Percentiles rank a stretch among this genome's conserved stretches.
These are phyloP conservation scores for Aspergillus flavus DNA, from an alignment of 2,329 filamentous ascomycete genomes.

Conservation along the genomic window DNA sequence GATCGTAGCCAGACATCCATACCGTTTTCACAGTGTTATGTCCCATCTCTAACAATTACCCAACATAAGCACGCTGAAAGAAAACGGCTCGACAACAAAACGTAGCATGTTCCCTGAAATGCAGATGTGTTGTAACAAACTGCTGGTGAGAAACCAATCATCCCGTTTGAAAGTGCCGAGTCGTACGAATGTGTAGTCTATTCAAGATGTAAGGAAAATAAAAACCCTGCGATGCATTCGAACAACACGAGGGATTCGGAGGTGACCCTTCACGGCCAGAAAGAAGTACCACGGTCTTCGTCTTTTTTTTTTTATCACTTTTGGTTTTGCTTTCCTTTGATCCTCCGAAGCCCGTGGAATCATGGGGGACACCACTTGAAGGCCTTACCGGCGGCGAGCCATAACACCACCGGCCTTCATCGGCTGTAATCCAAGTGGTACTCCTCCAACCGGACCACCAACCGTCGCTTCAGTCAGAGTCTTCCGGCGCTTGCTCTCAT, in stretches of 20 bases:
- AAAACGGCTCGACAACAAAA: neutral
- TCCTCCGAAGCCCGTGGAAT: slow-evolving; percentile 2
- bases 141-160: neutral
- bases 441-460: slow-evolving; percentile 47
- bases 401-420: slow-evolving; percentile 47
- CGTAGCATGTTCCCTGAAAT: neutral
- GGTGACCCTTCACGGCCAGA: neutral
- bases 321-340: neutral
- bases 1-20: slow-evolving; percentile 10
- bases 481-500: slow-evolving; percentile 76
- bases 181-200: slow-evolving; percentile 20
- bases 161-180: slow-evolving; percentile 2
- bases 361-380: neutral
- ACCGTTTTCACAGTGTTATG: neutral
- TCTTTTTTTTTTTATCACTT: slow-evolving; percentile 3
- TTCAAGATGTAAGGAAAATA: slow-evolving; percentile 15
- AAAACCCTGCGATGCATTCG: slow-evolving; percentile 18
- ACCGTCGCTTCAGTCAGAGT: slow-evolving; percentile 65
- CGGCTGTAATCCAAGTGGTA: slow-evolving; percentile 43
- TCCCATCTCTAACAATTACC: slow-evolving; percentile 1
- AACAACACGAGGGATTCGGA: slow-evolving; percentile 9
- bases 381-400: slow-evolving; percentile 39
- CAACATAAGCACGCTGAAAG: slow-evolving; percentile 7
- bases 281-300: neutral
- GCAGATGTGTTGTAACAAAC: neutral